Percentiles rank a stretch among this genome's conserved stretches.
Conservation (phyloP, 2,329 filamentous ascomycete genomes). For the Delphinella strobiligena region DNA sequence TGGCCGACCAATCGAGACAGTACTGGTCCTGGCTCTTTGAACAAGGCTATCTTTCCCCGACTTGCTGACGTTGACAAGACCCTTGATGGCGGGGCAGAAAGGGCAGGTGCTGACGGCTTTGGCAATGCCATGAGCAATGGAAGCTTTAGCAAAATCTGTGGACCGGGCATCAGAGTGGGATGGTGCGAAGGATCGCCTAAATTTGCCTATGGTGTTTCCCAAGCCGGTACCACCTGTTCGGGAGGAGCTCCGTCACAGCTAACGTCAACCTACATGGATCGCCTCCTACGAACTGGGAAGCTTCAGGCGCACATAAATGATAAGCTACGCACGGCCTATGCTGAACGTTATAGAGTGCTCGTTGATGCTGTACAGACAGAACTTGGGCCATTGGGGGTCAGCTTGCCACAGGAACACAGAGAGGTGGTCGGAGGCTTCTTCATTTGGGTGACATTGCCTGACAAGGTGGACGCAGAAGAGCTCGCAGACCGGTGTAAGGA, state of each 20-base stretch:
- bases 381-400: slow-evolving; percentile 52
- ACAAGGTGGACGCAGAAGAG: slow-evolving; percentile 38
- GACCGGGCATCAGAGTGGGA: slow-evolving; percentile 72
- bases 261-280: slow-evolving; percentile 43
- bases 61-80: slow-evolving; percentile 67
- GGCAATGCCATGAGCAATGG: slow-evolving; percentile 79
- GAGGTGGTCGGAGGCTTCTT: slow-evolving; percentile 70
- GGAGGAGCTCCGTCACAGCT: slow-evolving; percentile 50
- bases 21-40: slow-evolving; percentile 13
- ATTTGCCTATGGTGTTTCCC: slow-evolving; percentile 46
- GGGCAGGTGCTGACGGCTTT: slow-evolving; percentile 45
- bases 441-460: slow-evolving; percentile 61
- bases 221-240: slow-evolving; percentile 45
- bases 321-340: slow-evolving; percentile 45
- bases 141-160: slow-evolving; percentile 79
- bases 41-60: slow-evolving; percentile 48
- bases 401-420: slow-evolving; percentile 29
- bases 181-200: slow-evolving; percentile 67
- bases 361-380: slow-evolving; percentile 46
- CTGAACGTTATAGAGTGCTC: slow-evolving; percentile 41
- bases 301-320: slow-evolving; percentile 42
- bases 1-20: slow-evolving; percentile 44
- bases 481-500: slow-evolving; percentile 46
- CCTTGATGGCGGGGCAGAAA: slow-evolving; percentile 45
- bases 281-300: slow-evolving; percentile 39